These are phyloP conservation scores for Arachnomyces sp. DNA, from an alignment of 2,329 filamentous ascomycete genomes.

Conservation along the genomic window DNA sequence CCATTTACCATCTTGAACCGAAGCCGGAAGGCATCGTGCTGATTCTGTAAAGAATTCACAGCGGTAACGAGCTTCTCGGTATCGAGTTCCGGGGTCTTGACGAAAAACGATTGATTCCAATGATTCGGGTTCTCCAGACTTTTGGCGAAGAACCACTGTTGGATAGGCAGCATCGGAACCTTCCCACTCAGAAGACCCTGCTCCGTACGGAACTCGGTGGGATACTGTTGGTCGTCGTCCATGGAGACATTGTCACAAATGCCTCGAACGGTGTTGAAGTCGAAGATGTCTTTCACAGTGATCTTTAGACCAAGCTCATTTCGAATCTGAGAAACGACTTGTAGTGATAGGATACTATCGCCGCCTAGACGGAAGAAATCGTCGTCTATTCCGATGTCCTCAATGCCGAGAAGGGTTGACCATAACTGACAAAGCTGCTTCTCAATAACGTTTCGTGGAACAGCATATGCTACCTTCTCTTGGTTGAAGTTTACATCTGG, in stretches of 20 bases:
- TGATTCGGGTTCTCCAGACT: not conserved
- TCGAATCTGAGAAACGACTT: slow-evolving; percentile 6
- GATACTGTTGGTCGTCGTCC: not conserved
- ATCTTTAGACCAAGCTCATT: slow-evolving; percentile 7
- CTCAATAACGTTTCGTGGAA: no score
- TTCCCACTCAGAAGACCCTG: not conserved
- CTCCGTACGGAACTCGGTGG: not conserved
- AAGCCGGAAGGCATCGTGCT: slow-evolving; percentile 1
- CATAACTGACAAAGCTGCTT: no score
- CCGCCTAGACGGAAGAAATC: slow-evolving; percentile 74
- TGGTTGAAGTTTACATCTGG: no score
- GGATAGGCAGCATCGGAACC: not conserved
- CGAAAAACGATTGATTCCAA: slow-evolving; percentile 1
- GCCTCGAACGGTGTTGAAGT: not conserved
- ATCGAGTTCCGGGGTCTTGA: not conserved
- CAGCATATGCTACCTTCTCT: no score
- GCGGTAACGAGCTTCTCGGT: not conserved
- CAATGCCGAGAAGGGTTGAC: no score
- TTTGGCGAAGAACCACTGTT: slow-evolving; percentile 1
- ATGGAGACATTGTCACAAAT: not conserved
- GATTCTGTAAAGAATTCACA: not conserved
- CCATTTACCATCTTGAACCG: not conserved
- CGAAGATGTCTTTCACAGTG: slow-evolving; percentile 12
- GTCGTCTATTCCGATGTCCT: slow-evolving; percentile 47
- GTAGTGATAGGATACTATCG: slow-evolving; percentile 57